Evolutionary conservation across 495 filamentous ascomycete species (phyloP), one percentile per base, ranked within the genome.

Genomic region (Sporormia fimetaria): DNA sequence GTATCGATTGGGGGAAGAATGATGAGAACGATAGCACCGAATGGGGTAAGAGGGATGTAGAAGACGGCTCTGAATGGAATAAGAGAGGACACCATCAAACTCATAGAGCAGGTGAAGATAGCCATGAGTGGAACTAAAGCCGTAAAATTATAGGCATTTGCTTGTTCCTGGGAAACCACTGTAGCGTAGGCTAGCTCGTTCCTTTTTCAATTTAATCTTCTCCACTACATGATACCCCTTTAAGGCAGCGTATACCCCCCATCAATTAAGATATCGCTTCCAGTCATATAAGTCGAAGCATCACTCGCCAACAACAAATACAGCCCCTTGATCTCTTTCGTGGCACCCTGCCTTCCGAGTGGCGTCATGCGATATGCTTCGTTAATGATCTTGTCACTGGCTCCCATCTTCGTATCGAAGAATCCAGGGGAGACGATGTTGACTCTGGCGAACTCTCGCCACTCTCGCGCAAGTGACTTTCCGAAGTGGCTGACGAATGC

Each of bases 321-420:
- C 22, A 60, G 22, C 4, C 52, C 59, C 33, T 62, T 60, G 33
- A 60, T 55, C 47, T 62, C 59, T 29, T 58, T 61, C 10, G 54
- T 51, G 42, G 61, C 31, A 1, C 61, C 62, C 25, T 62, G 57
- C 28, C 62, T 42, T 20, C 59, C 54, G 3, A 55, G 42, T 1
- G 50, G 44, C 8, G 58, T 49, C 58, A 61, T 58, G 2, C 56
- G 46, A 34, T 61, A 52, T 18, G 57, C 61, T 47, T 65, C 62
- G 20, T 71, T 60, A 6, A 66, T 34, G 9, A 30, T 49, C 17
- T 21, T 21, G 5, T 50, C 51, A 11, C 37, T 38, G 18, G 59
- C 62, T 22, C 59, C 62, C 57, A 63, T 57, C 25, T 50, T 56
- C 3, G 59, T 66, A 20, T 54, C 41, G 35, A 55, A 47, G 49